Evolutionary conservation across 352 stramenopile species (phyloP).

Genomic region (Globisporangium radiosum): DNA sequence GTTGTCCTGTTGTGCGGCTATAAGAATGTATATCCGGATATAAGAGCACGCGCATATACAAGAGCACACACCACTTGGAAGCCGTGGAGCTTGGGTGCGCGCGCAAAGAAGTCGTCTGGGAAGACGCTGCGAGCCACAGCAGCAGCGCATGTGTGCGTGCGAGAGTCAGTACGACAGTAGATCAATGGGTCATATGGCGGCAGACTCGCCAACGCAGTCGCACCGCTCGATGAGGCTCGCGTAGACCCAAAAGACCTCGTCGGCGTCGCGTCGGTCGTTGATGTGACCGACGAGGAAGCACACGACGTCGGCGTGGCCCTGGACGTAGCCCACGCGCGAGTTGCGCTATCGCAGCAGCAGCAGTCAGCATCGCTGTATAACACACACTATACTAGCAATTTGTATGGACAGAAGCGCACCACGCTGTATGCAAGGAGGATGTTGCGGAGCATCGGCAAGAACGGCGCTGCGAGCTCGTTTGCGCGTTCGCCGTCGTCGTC

Average conservation of each 20-base stretch:
- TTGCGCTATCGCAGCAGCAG: slow-evolving; percentile 28
- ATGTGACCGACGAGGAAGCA: slow-evolving; percentile 60
- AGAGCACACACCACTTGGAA: slow-evolving; percentile 52
- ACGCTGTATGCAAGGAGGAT: slow-evolving; percentile 58
- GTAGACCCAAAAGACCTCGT: slow-evolving; percentile 72
- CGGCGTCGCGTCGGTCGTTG: slow-evolving; percentile 32
- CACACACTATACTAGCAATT: neutral
- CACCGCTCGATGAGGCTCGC: slow-evolving; percentile 57
- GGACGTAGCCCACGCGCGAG: slow-evolving; percentile 64
- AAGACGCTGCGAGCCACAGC: slow-evolving; percentile 34
- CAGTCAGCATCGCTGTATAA: neutral
- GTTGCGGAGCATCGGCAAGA: slow-evolving; percentile 35
- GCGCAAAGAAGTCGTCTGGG: slow-evolving; percentile 66
- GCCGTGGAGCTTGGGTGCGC: slow-evolving; percentile 55
- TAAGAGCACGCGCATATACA: neutral
- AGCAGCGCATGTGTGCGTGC: neutral
- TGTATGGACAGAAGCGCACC: slow-evolving; percentile 19
- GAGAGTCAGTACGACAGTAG: neutral
- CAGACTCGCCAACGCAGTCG: neutral
- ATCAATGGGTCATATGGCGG: neutral
- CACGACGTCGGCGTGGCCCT: slow-evolving; percentile 65
- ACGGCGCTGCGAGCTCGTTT: slow-evolving; percentile 17
- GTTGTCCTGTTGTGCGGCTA: slow-evolving; percentile 28
- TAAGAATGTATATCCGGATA: too few species aligned
- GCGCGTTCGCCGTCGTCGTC: slow-evolving; percentile 19